These are phyloP conservation scores for Zymoseptoria tritici DNA, from an alignment of 2,329 filamentous ascomycete species.

Conservation along the genomic window DNA sequence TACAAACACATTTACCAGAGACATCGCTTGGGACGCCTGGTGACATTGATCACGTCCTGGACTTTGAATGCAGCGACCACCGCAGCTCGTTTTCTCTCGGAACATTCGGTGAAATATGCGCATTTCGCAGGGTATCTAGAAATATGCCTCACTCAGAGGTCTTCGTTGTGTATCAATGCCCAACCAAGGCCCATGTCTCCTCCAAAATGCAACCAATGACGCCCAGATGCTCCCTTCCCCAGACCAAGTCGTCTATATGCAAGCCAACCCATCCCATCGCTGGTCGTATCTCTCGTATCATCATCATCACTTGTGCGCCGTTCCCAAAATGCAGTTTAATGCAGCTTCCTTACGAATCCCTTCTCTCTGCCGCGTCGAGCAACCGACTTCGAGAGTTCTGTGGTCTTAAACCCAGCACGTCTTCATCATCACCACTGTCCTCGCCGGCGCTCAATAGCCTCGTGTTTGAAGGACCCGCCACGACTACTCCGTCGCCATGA, in stretches of 20 bases:
- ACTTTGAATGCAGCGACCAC: neutral
- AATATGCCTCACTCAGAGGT: neutral
- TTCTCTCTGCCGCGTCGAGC: neutral
- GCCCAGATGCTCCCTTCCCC: too few relatives aligned
- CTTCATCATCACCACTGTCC: slow-evolving; percentile 13
- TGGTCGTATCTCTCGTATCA: slow-evolving; percentile 3
- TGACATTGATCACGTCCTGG: neutral
- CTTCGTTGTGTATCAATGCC: neutral
- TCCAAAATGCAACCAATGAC: neutral
- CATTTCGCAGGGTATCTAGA: neutral
- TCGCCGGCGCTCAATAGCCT: slow-evolving; percentile 9
- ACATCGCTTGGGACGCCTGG: neutral
- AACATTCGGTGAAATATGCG: neutral
- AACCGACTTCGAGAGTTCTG: neutral
- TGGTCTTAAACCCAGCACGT: neutral
- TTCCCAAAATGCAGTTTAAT: neutral
- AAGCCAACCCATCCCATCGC: neutral
- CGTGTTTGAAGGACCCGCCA: slow-evolving; percentile 14
- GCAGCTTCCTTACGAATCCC: neutral
- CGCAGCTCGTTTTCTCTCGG: neutral
- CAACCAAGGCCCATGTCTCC: neutral
- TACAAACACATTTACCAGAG: neutral
- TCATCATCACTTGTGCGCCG: slow-evolving; percentile 1
- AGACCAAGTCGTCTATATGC: neutral
- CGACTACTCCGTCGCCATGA: slow-evolving; percentile 17